phyloP scores from a whole-genome alignment of 1,284 basidiomycete species.

The Microstroma glucosiphilum region DNA sequence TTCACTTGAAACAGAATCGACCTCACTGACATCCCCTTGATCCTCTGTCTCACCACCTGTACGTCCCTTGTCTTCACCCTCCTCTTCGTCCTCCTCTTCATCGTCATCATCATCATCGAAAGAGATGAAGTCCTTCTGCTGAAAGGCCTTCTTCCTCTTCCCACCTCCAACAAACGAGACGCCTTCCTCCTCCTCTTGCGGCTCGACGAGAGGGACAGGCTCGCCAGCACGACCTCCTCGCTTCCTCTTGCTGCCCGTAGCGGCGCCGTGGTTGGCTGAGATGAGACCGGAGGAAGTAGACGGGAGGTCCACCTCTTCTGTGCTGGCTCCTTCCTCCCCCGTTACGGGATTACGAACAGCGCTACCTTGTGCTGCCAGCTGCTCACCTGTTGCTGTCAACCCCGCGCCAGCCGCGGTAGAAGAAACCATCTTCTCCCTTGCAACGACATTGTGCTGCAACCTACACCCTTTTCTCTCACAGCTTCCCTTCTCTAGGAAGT shows the following conservation, averaged over 20 bases:
- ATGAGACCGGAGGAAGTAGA: slow-evolving; percentile 37
- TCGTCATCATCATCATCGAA: slow-evolving; percentile 12
- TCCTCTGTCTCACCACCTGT: slow-evolving; percentile 18
- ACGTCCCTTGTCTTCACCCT: slow-evolving; percentile 13
- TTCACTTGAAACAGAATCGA: slow-evolving; percentile 17
- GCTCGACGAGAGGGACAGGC: slow-evolving; percentile 30
- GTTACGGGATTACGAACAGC: neutral
- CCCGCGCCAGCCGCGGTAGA: neutral
- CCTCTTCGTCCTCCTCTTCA: slow-evolving; percentile 10
- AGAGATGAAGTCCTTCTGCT: neutral
- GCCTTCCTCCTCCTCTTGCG: slow-evolving; percentile 12
- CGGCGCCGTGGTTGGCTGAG: slow-evolving; percentile 12
- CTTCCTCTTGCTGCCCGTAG: slow-evolving; percentile 12
- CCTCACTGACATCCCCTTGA: slow-evolving; percentile 23
- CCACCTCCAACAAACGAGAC: slow-evolving; percentile 16
- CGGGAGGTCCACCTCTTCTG: slow-evolving; percentile 13
- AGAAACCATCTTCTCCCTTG: neutral
- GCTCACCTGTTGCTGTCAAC: neutral
- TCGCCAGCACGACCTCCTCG: slow-evolving; percentile 15
- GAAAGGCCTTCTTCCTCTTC: neutral
- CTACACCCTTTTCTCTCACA: slow-evolving; percentile 33
- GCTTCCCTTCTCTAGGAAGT: slow-evolving; percentile 37
- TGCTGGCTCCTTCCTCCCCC: slow-evolving; percentile 8
- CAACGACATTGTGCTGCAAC: slow-evolving; percentile 33
- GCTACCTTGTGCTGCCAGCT: no score